Percentiles rank a stretch among this genome's conserved stretches.
phyloP scores from a whole-genome alignment of 1,284 basidiomycete species.

The Apiotrichum montevideense region DNA sequence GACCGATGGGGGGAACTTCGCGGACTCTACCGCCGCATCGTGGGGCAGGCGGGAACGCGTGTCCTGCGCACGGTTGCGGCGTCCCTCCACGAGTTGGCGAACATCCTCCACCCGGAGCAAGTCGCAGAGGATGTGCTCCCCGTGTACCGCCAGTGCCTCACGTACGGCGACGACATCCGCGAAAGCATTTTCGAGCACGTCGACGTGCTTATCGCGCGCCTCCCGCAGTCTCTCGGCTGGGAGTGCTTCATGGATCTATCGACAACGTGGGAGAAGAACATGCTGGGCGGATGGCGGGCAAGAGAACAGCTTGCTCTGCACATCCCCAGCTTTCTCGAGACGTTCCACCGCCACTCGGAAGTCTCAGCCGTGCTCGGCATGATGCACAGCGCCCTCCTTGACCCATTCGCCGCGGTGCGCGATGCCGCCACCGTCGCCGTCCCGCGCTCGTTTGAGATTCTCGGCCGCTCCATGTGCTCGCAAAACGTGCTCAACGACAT shows the following conservation, averaged over 20 bases:
- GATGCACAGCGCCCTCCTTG: conserved; percentile 63
- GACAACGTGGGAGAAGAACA: conserved; percentile 58
- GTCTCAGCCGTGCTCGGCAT: conserved; percentile 48
- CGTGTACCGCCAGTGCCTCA: conserved; percentile 61
- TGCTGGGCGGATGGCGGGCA: conserved; percentile 73
- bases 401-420: conserved; percentile 75
- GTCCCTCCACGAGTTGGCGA: conserved; percentile 81
- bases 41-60: conserved; percentile 50
- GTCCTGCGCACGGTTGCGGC: conserved; percentile 57
- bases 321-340: conserved; percentile 52
- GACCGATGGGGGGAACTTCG: conserved; percentile 72
- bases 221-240: conserved; percentile 54
- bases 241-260: conserved; percentile 56
- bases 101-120: conserved; percentile 68
- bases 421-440: conserved; percentile 61
- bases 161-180: conserved; percentile 64
- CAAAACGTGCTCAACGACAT: conserved; percentile 50
- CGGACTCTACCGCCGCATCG: conserved; percentile 60
- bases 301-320: conserved; percentile 63
- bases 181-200: conserved; percentile 57
- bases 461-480: conserved; percentile 48
- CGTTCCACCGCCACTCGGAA: conserved; percentile 30
- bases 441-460: conserved; percentile 53
- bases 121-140: conserved; percentile 65
- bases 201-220: conserved; percentile 55